Percentiles rank a stretch among this genome's conserved stretches.
Evolutionary conservation across 1,139 yeast species (phyloP).

Genomic region (Taiozyma onychis): DNA sequence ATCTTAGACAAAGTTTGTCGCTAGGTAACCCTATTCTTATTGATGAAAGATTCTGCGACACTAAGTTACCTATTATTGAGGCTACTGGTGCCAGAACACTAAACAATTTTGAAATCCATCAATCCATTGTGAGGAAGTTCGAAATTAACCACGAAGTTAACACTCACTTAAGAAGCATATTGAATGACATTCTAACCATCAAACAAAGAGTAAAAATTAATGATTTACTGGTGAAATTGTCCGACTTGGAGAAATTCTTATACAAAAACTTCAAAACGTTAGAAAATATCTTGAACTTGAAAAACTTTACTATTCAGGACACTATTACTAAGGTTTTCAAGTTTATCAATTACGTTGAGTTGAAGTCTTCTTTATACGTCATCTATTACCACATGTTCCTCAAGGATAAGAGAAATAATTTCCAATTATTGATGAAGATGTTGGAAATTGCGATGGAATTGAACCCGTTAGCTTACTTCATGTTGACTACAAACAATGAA

Average conservation of each 20-base stretch:
- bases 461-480: conserved; percentile 16
- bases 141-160: conserved; percentile 21
- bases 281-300: conserved; percentile 16
- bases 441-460: conserved; percentile 15
- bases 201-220: conserved; percentile 14
- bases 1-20: conserved; percentile 31
- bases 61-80: conserved; percentile 30
- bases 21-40: conserved; percentile 38
- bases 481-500: conserved; percentile 20
- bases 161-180: conserved; percentile 16
- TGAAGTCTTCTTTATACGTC: conserved; percentile 20
- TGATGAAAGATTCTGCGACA: conserved; percentile 32
- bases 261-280: conserved; percentile 13
- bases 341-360: conserved; percentile 23
- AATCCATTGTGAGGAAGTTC: conserved; percentile 18
- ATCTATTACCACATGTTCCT: conserved; percentile 23
- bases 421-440: conserved; percentile 6
- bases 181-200: conserved; percentile 22
- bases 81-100: conserved; percentile 8
- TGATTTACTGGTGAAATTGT: conserved; percentile 16
- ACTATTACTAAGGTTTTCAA: conserved; percentile 20
- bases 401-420: conserved; percentile 9
- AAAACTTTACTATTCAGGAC: conserved; percentile 11
- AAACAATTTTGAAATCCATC: conserved; percentile 15
- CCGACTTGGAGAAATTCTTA: conserved; percentile 16